phyloP scores from a whole-genome alignment of 257 asterid species.

The Fraxinus cuspidata region DNA sequence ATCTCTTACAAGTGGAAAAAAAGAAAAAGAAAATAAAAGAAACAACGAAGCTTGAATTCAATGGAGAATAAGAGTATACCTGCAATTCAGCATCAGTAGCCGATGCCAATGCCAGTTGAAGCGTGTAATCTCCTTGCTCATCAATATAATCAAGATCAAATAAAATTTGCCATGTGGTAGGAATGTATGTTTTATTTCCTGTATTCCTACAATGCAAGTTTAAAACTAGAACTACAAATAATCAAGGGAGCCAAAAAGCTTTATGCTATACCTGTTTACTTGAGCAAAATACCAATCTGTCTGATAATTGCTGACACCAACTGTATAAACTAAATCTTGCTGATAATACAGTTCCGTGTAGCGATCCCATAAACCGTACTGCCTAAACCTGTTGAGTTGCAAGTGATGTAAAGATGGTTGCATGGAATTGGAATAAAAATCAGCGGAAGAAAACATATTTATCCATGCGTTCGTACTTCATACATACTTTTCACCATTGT shows the following conservation, averaged over 20 bases:
- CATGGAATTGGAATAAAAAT: neutral
- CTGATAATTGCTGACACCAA: conserved; percentile 47
- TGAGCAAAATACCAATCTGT: conserved; percentile 90
- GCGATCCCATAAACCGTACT: conserved; percentile 91
- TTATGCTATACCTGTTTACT: conserved; percentile 52
- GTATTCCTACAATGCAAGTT: conserved; percentile 38
- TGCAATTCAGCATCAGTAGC: conserved; percentile 71
- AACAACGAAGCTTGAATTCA: neutral
- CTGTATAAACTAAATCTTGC: conserved; percentile 57
- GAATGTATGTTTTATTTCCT: conserved; percentile 54
- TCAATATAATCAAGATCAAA: conserved; percentile 47
- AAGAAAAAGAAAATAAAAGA: neutral
- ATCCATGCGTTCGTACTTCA: neutral
- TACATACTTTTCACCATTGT: conserved; percentile 50
- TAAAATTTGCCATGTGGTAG: conserved; percentile 73
- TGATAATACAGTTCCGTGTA: conserved; percentile 71
- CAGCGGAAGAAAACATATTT: neutral
- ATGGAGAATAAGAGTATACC: conserved; percentile 31
- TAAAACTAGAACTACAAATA: neutral
- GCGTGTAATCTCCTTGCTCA: conserved; percentile 45
- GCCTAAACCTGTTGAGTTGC: conserved; percentile 56
- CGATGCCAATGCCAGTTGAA: conserved; percentile 72
- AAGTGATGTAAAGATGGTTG: neutral
- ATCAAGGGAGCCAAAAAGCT: neutral
- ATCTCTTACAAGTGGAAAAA: neutral